phyloP scores from a whole-genome alignment of 192 early-diverging fungal genomes.

The Bifiguratus adelaidae region DNA sequence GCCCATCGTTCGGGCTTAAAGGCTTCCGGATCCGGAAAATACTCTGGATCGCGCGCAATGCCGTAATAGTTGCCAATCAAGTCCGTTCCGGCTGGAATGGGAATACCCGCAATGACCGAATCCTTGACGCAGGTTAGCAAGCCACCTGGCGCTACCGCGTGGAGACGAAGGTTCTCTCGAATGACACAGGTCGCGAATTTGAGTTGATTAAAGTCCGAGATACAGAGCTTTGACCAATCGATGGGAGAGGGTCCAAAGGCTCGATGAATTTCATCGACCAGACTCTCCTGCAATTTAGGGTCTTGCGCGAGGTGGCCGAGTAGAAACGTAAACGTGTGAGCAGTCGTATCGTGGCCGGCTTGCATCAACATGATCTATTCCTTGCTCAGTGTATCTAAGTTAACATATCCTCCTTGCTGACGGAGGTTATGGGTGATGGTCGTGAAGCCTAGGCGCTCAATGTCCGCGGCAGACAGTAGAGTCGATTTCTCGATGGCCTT shows the following conservation, averaged over 20 bases:
- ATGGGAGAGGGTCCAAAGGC: too few relatives aligned
- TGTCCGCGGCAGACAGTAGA: neutral
- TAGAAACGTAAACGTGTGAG: constrained; percentile 29
- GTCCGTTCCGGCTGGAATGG: constrained; percentile 25
- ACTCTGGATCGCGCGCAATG: neutral
- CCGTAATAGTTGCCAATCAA: neutral
- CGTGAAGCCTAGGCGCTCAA: neutral
- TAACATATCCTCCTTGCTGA: constrained; percentile 4
- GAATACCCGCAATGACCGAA: constrained; percentile 8
- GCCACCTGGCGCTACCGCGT: neutral
- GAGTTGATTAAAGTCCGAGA: neutral
- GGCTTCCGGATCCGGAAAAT: constrained; percentile 6
- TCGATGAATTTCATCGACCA: constrained; percentile 23
- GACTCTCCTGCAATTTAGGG: constrained; percentile 24
- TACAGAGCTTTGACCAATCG: too few relatives aligned
- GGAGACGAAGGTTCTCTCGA: constrained; percentile 9
- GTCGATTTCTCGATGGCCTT: constrained; percentile 6
- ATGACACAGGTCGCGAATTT: constrained; percentile 6
- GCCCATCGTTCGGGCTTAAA: constrained; percentile 25
- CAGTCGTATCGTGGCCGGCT: constrained; percentile 44
- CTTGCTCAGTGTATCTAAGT: constrained; percentile 20
- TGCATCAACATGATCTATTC: constrained; percentile 38
- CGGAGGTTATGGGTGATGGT: constrained; percentile 10
- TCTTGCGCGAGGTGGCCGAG: constrained; percentile 26
- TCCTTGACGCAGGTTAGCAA: neutral